Evolutionary conservation across 2,329 filamentous ascomycete species (phyloP).

Genomic region (Aspergillus sp.): DNA sequence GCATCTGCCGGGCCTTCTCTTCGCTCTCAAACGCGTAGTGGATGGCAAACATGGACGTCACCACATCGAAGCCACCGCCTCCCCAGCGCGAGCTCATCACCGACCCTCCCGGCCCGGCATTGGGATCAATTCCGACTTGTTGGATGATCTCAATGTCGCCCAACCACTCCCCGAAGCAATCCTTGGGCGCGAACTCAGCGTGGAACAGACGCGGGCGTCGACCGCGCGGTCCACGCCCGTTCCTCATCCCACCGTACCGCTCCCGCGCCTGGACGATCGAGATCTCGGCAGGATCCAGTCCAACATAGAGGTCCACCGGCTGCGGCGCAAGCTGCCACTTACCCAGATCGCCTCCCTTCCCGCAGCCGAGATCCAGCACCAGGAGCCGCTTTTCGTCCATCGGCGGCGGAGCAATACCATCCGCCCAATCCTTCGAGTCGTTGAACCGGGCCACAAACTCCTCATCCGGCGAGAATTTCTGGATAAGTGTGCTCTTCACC

Average conservation of each 20-base stretch:
- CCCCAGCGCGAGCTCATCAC: conserved; percentile 63
- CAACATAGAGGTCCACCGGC: conserved; percentile 87
- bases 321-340: conserved; percentile 98
- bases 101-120: conserved; percentile 56
- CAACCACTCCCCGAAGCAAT: conserved; percentile 85
- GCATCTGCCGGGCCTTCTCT: conserved; percentile 84
- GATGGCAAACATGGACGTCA: conserved; percentile 99
- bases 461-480: conserved; percentile 87
- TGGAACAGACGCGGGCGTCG: conserved; percentile 67
- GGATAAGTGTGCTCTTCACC: conserved; percentile 96
- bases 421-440: conserved; percentile 46
- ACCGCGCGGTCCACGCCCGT: conserved; percentile 53
- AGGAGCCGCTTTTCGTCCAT: conserved; percentile 60
- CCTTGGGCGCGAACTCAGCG: conserved; percentile 83
- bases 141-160: conserved; percentile 77
- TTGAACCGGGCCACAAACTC: conserved; percentile 59
- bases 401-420: conserved; percentile 33
- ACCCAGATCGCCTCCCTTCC: conserved; percentile 90
- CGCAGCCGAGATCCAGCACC: conserved; percentile 91
- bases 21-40: conserved; percentile 97
- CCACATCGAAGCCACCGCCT: conserved; percentile 86
- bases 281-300: conserved; percentile 87
- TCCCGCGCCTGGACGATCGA: conserved; percentile 89
- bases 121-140: conserved; percentile 82
- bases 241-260: conserved; percentile 72